phyloP scores from a whole-genome alignment of 495 filamentous ascomycete genomes.

The Aspergillus bertholletiae region DNA sequence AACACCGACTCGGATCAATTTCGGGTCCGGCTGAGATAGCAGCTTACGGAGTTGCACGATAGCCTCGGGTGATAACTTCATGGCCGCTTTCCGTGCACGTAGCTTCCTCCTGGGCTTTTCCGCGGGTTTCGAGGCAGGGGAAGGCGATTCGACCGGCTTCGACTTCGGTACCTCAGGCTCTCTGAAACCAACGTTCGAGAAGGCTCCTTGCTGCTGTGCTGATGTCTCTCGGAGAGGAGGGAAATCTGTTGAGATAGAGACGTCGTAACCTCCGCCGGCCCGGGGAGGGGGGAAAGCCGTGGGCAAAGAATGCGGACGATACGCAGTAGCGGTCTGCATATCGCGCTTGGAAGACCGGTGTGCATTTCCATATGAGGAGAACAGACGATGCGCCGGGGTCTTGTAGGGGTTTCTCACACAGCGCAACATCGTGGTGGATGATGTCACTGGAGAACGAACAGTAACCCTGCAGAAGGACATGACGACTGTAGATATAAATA shows the following conservation, averaged over 20 bases:
- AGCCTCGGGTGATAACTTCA: conserved; percentile 77
- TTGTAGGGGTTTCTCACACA: conserved; percentile 43
- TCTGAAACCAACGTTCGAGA: conserved; percentile 36
- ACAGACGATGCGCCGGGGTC: conserved; percentile 54
- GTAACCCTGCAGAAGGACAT: conserved; percentile 37
- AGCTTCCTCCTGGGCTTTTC: conserved; percentile 60
- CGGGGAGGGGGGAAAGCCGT: conserved; percentile 63
- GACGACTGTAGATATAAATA: conserved; percentile 3
- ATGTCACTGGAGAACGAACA: conserved; percentile 43
- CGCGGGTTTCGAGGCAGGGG: conserved; percentile 32
- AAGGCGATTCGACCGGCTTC: conserved; percentile 29
- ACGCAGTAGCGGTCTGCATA: conserved; percentile 70
- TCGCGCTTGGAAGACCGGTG: conserved; percentile 59
- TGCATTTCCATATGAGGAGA: conserved; percentile 58
- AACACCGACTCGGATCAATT: conserved; percentile 90
- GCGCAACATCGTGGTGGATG: conserved; percentile 53
- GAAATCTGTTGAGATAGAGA: conserved; percentile 60
- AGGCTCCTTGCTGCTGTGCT: conserved; percentile 16
- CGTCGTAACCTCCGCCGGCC: conserved; percentile 61
- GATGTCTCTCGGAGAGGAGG: conserved; percentile 19
- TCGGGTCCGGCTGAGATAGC: conserved; percentile 77
- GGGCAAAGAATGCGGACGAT: conserved; percentile 70
- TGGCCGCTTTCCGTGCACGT: conserved; percentile 83
- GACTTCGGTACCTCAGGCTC: conserved; percentile 67
- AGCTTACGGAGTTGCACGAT: conserved; percentile 71